Percentiles rank a stretch among this genome's conserved stretches.
Evolutionary conservation across 73 alveolate genomes (phyloP).

Genomic region (Paramecium octaurelia): DNA sequence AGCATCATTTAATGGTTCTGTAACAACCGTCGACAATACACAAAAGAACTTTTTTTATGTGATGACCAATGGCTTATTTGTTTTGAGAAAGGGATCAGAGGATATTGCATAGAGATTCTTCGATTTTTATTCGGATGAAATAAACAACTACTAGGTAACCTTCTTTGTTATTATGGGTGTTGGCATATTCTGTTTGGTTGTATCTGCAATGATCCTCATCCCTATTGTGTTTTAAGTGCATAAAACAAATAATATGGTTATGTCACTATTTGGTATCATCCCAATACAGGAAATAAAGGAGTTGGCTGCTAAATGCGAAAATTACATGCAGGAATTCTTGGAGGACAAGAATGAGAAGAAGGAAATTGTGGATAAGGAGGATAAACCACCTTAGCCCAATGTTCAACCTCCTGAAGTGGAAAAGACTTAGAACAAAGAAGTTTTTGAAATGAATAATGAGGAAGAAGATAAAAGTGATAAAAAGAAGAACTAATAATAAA

Average conservation of each 20-base stretch:
- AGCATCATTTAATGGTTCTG: constrained; percentile 33
- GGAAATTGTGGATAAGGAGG: constrained; percentile 9
- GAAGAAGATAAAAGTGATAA: not conserved
- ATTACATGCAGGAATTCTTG: constrained; percentile 49
- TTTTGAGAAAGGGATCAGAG: constrained; percentile 54
- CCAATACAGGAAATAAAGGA: constrained; percentile 58
- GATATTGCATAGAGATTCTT: constrained; percentile 38
- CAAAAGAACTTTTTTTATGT: constrained; percentile 50
- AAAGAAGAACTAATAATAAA: not conserved
- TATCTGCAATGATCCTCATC: constrained; percentile 26
- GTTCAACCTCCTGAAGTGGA: not conserved
- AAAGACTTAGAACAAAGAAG: not conserved
- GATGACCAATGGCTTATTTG: constrained; percentile 52
- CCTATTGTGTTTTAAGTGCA: constrained; percentile 58
- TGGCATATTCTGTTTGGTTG: constrained; percentile 53
- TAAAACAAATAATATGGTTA: constrained; percentile 57
- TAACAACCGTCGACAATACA: not conserved
- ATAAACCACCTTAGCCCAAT: not conserved
- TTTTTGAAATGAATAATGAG: constrained; percentile 41
- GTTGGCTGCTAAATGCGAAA: constrained; percentile 59
- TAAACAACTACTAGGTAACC: not conserved
- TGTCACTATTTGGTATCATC: constrained; percentile 56
- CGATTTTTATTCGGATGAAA: constrained; percentile 28
- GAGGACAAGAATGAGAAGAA: constrained; percentile 51
- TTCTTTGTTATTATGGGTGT: constrained; percentile 51